Percentiles rank a stretch among this genome's conserved stretches.
phyloP scores from a whole-genome alignment of 2,329 filamentous ascomycete species.

The Cladosporium sp. region DNA sequence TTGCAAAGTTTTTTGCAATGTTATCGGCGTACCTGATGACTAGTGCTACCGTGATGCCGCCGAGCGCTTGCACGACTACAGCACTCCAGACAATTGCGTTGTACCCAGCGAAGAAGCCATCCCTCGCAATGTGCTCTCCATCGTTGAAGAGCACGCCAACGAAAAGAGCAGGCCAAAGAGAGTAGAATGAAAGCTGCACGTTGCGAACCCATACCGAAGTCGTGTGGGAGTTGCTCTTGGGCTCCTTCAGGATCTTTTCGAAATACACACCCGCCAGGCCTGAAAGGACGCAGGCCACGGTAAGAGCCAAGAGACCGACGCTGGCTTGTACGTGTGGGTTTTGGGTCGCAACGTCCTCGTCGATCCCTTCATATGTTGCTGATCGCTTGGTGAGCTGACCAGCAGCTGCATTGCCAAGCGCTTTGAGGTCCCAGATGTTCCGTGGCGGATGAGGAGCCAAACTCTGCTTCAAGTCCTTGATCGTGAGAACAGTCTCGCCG shows the following conservation, averaged over 20 bases:
- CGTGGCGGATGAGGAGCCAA: conserved; percentile 67
- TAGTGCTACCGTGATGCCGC: conserved; percentile 79
- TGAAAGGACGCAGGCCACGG: conserved; percentile 76
- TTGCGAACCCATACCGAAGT: conserved; percentile 92
- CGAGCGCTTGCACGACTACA: conserved; percentile 77
- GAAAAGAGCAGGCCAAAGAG: conserved; percentile 82
- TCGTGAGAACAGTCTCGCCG: conserved; percentile 54
- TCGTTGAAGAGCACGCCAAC: conserved; percentile 86
- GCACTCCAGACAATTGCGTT: conserved; percentile 88
- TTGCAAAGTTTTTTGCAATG: conserved; percentile 91
- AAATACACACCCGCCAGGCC: conserved; percentile 85
- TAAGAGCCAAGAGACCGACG: conserved; percentile 74
- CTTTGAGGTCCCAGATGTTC: conserved; percentile 73
- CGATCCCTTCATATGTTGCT: conserved; percentile 87
- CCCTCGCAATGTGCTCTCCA: conserved; percentile 75
- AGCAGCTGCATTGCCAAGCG: conserved; percentile 56
- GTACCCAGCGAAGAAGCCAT: conserved; percentile 93
- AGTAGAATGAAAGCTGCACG: conserved; percentile 92
- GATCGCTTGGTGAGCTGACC: conserved; percentile 65
- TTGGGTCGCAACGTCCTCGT: conserved; percentile 57
- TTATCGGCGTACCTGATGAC: conserved; percentile 84
- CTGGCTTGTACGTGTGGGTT: conserved; percentile 70
- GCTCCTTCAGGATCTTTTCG: conserved; percentile 88
- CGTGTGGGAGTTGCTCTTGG: conserved; percentile 54
- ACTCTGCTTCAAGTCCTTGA: conserved; percentile 64